These are phyloP conservation scores for Coemansia furcata DNA, from an alignment of 192 early-diverging fungal genomes.

Conservation along the genomic window DNA sequence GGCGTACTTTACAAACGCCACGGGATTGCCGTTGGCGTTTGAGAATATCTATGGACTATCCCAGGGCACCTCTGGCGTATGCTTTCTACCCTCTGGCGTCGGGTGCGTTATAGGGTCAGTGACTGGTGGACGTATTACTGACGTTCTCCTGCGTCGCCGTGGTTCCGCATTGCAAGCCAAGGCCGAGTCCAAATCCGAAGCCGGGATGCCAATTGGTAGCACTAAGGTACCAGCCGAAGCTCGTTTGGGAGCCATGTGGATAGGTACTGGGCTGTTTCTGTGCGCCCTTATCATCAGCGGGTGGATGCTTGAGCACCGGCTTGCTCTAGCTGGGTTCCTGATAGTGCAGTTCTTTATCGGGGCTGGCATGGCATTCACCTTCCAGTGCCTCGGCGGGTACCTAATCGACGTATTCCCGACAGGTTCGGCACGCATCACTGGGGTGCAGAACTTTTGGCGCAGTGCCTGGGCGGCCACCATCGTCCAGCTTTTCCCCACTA, in stretches of 20 bases:
- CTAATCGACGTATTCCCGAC: constrained; percentile 53
- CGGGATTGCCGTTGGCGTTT: constrained; percentile 47
- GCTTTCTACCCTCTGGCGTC: constrained; percentile 51
- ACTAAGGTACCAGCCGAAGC: constrained; percentile 27
- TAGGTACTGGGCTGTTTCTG: constrained; percentile 35
- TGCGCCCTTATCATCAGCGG: constrained; percentile 22
- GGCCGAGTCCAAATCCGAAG: neutral
- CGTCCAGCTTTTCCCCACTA: constrained; percentile 45
- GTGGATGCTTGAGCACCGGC: constrained; percentile 36
- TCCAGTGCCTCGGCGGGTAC: constrained; percentile 44
- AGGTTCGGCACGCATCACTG: constrained; percentile 43
- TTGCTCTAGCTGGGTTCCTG: constrained; percentile 37
- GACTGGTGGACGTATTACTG: constrained; percentile 43
- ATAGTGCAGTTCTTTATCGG: constrained; percentile 44
- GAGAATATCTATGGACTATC: constrained; percentile 40
- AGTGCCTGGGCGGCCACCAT: constrained; percentile 43
- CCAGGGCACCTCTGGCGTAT: constrained; percentile 48
- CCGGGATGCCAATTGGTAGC: neutral
- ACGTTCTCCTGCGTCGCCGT: constrained; percentile 21
- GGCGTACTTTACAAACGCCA: constrained; percentile 52
- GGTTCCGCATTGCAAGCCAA: neutral
- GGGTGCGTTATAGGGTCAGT: constrained; percentile 48
- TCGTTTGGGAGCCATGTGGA: constrained; percentile 39
- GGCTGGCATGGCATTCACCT: constrained; percentile 42
- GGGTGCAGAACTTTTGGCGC: constrained; percentile 53